Evolutionary conservation across 2,329 filamentous ascomycete genomes (phyloP).

Genomic region (Xylariaceae sp.): DNA sequence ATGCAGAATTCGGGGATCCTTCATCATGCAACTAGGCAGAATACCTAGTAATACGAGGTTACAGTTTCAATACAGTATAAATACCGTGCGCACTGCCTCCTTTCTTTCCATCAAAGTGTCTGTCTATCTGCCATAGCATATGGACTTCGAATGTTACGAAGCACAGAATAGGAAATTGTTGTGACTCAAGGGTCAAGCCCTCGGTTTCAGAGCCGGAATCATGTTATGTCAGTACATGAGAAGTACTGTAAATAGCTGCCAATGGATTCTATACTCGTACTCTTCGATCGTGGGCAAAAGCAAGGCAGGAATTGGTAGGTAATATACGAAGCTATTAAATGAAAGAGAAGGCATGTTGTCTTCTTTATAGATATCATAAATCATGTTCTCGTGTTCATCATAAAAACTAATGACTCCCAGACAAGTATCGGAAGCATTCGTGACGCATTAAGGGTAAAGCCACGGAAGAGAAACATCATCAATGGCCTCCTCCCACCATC

Average conservation of each 20-base stretch:
- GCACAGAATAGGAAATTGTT: too few species aligned
- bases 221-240: too few species aligned
- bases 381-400: constrained; percentile 13
- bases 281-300: too few species aligned
- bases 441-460: constrained; percentile 1
- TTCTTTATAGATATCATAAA: constrained; percentile 1
- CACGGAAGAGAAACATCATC: neutral
- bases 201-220: too few species aligned
- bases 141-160: too few species aligned
- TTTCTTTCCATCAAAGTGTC: neutral
- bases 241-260: too few species aligned
- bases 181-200: too few species aligned
- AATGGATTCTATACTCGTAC: too few species aligned
- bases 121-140: too few species aligned
- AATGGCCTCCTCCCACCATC: neutral
- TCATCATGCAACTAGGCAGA: neutral
- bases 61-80: neutral
- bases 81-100: neutral
- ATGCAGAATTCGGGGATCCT: too few species aligned
- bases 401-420: neutral
- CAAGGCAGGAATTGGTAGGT: too few species aligned
- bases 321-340: neutral
- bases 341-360: neutral
- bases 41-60: neutral
- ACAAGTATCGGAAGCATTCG: neutral